Evolutionary conservation across 2,329 filamentous ascomycete genomes (phyloP).

Genomic region (Colletotrichum noveboracense): DNA sequence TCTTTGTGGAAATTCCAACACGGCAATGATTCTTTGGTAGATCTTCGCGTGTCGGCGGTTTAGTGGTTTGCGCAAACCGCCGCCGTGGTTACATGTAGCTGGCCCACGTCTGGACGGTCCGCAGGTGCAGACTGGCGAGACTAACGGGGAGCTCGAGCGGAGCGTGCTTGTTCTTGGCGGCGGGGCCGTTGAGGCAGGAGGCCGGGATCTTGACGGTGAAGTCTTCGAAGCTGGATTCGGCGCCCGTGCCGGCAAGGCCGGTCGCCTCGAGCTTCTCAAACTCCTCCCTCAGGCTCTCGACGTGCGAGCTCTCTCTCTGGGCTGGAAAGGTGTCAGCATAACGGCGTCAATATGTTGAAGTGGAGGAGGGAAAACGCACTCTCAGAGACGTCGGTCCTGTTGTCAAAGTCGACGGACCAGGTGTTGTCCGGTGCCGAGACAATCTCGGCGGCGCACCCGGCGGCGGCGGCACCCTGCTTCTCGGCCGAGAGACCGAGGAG

Average conservation of each 20-base stretch:
- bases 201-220: slow-evolving; percentile 10
- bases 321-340: background rate
- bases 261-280: slow-evolving; percentile 1
- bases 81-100: slow-evolving; percentile 16
- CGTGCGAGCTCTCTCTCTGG: slow-evolving; percentile 15
- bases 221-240: slow-evolving; percentile 2
- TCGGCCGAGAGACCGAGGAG: slow-evolving; percentile 11
- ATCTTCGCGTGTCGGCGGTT: slow-evolving; percentile 19
- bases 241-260: slow-evolving; percentile 12
- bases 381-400: slow-evolving; percentile 18
- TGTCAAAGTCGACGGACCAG: slow-evolving; percentile 7
- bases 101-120: slow-evolving; percentile 12
- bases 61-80: slow-evolving; percentile 4
- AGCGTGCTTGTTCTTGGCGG: background rate
- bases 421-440: slow-evolving; percentile 3
- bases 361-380: background rate
- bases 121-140: slow-evolving; percentile 17
- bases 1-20: slow-evolving; percentile 3
- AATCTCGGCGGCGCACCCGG: slow-evolving; percentile 1
- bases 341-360: accelerated
- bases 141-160: slow-evolving; percentile 15
- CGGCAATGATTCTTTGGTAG: background rate
- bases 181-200: background rate
- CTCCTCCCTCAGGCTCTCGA: background rate
- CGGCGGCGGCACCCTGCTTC: slow-evolving; percentile 6